Evolutionary conservation across 2,329 filamentous ascomycete species (phyloP).

Genomic region (Colletotrichum cuscutae): DNA sequence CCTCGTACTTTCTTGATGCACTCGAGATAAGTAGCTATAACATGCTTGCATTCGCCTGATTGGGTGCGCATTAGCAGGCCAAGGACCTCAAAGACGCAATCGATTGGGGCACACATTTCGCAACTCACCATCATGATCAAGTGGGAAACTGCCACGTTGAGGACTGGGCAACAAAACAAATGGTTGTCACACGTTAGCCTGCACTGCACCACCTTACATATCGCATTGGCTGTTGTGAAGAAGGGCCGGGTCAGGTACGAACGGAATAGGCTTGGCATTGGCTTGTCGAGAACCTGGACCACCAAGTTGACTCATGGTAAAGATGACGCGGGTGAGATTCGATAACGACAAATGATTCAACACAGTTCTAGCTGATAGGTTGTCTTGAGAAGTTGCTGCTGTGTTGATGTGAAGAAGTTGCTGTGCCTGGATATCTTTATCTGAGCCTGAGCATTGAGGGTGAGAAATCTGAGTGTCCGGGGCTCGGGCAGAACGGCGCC

Average conservation of each 20-base stretch:
- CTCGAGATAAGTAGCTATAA: conserved; percentile 85
- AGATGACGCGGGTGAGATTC: not conserved
- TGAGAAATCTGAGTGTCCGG: not conserved
- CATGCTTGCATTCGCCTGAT: conserved; percentile 88
- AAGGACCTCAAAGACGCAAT: not conserved
- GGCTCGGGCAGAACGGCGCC: not conserved
- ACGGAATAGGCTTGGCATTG: conserved; percentile 77
- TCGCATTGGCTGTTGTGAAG: not conserved
- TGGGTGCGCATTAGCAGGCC: conserved; percentile 4
- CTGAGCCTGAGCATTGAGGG: not conserved
- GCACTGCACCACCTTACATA: not conserved
- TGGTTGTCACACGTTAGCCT: not conserved
- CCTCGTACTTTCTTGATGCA: conserved; percentile 89
- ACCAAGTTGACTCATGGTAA: conserved; percentile 72
- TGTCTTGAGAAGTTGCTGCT: not conserved
- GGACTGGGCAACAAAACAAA: conserved; percentile 63
- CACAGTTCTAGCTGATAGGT: not conserved
- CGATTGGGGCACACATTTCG: not conserved
- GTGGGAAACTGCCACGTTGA: conserved; percentile 93
- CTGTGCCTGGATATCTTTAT: not conserved
- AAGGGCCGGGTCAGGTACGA: conserved; percentile 46
- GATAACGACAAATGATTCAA: not conserved
- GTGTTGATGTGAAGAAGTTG: not conserved
- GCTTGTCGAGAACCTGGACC: conserved; percentile 74
- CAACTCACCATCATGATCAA: conserved; percentile 83